Conservation (phyloP, 176 grass and related monocot species). For the Carex littledalei region DNA sequence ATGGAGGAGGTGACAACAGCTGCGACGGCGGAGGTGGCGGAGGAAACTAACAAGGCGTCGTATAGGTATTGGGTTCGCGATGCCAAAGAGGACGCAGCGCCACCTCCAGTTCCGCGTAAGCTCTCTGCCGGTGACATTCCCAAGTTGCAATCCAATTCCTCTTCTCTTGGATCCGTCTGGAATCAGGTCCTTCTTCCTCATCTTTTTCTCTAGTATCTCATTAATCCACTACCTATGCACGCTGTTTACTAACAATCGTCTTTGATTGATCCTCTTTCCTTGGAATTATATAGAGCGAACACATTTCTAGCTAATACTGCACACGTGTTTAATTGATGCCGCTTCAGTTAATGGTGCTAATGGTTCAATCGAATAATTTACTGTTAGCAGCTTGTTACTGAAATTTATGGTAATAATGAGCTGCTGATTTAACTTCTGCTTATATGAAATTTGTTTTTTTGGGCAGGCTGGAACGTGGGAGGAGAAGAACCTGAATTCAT, state of each 20-base stretch:
- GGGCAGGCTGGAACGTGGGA: constrained; percentile 96
- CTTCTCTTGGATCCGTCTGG: constrained; percentile 83
- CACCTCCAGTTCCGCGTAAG: constrained; percentile 54
- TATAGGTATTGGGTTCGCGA: constrained; percentile 92
- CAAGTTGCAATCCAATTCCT: constrained; percentile 28
- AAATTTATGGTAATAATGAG: background rate
- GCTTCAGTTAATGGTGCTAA: background rate
- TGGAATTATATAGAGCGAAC: background rate
- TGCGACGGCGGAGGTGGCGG: background rate
- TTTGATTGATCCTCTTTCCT: background rate
- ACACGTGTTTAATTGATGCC: background rate
- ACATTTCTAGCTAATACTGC: background rate
- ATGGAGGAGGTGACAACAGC: constrained; percentile 46
- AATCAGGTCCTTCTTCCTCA: constrained; percentile 47
- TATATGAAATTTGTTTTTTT: background rate
- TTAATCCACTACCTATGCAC: background rate
- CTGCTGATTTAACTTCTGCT: background rate
- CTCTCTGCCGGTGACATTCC: constrained; percentile 41
- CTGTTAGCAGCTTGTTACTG: background rate
- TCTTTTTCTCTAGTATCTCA: background rate
- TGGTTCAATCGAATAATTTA: background rate
- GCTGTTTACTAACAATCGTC: background rate
- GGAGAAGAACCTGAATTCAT: constrained; percentile 94
- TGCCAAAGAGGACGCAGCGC: constrained; percentile 57
- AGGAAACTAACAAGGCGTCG: constrained; percentile 45